These are phyloP conservation scores for Kockovaella imperatae DNA, from an alignment of 768 basidiomycete species.

Conservation along the genomic window DNA sequence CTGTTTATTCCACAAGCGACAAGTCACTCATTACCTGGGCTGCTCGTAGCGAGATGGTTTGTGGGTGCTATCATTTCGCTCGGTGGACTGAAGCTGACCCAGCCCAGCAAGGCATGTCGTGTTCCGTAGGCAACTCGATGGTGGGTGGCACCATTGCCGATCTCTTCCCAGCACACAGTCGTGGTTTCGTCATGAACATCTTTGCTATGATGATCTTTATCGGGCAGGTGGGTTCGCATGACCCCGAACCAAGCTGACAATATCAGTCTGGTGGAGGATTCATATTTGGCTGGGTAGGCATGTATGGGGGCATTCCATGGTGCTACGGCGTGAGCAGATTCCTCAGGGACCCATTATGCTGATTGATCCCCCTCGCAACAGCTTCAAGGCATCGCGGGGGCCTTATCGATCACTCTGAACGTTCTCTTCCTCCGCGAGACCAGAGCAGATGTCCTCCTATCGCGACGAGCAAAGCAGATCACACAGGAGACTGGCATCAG, in stretches of 20 bases:
- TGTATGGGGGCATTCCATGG: conserved; percentile 31
- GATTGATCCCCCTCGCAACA: background rate
- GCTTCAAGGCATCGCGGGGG: conserved; percentile 28
- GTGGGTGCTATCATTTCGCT: conserved; percentile 7
- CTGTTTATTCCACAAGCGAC: conserved; percentile 37
- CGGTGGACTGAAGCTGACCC: background rate
- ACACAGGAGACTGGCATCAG: conserved; percentile 33
- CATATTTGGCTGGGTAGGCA: conserved; percentile 27
- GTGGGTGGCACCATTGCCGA: conserved; percentile 42
- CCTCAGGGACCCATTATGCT: background rate
- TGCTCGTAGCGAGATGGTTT: conserved; percentile 28
- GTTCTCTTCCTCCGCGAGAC: conserved; percentile 34
- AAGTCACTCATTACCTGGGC: conserved; percentile 15
- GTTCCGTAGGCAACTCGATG: conserved; percentile 41
- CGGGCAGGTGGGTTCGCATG: conserved; percentile 17
- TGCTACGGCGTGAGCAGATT: conserved; percentile 29
- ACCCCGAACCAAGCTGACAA: background rate
- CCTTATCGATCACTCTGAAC: conserved; percentile 21
- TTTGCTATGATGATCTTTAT: conserved; percentile 32
- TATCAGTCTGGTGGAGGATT: conserved; percentile 16
- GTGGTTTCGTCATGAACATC: conserved; percentile 37
- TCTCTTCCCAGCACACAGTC: conserved; percentile 25
- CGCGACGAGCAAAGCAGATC: conserved; percentile 22
- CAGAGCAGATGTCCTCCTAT: conserved; percentile 34
- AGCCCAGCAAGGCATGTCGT: conserved; percentile 32